Conservation (phyloP, 2,329 filamentous ascomycete species). For the Colletotrichum scovillei region DNA sequence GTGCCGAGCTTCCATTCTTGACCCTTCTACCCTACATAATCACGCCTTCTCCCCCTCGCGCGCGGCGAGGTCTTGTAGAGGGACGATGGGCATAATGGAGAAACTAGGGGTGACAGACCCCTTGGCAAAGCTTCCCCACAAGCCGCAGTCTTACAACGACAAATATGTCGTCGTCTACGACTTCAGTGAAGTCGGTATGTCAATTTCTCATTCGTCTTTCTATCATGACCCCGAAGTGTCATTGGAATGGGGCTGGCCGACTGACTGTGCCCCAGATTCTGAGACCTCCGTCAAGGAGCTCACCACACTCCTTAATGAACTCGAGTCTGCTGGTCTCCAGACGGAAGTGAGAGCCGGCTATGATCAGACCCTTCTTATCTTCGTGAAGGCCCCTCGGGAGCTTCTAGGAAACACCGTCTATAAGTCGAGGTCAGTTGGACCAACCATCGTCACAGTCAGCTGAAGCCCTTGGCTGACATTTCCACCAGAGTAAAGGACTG, state of each 20-base stretch:
- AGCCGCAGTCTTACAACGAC: constrained; percentile 44
- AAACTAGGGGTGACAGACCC: constrained; percentile 31
- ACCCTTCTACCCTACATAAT: constrained; percentile 19
- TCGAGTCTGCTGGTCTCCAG: constrained; percentile 73
- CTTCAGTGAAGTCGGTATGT: constrained; percentile 48
- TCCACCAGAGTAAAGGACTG: constrained; percentile 75
- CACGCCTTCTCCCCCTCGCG: constrained; percentile 17
- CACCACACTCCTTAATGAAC: constrained; percentile 63
- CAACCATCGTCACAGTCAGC: background rate
- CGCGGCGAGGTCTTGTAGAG: constrained; percentile 15
- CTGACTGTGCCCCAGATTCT: constrained; percentile 41
- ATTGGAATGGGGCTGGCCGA: too few relatives aligned
- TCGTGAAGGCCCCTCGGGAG: constrained; percentile 72
- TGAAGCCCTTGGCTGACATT: background rate
- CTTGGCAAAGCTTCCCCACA: constrained; percentile 25
- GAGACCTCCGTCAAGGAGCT: constrained; percentile 49
- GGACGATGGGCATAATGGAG: constrained; percentile 34
- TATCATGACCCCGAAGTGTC: background rate
- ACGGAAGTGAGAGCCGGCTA: constrained; percentile 79
- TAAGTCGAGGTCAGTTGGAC: constrained; percentile 66
- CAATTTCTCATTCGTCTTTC: background rate
- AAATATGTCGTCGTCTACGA: constrained; percentile 55
- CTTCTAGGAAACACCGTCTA: constrained; percentile 74
- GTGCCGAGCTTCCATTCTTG: constrained; percentile 19
- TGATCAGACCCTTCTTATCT: constrained; percentile 74